Conservation (phyloP, 495 filamentous ascomycete genomes). For the Penicillium daleae region DNA sequence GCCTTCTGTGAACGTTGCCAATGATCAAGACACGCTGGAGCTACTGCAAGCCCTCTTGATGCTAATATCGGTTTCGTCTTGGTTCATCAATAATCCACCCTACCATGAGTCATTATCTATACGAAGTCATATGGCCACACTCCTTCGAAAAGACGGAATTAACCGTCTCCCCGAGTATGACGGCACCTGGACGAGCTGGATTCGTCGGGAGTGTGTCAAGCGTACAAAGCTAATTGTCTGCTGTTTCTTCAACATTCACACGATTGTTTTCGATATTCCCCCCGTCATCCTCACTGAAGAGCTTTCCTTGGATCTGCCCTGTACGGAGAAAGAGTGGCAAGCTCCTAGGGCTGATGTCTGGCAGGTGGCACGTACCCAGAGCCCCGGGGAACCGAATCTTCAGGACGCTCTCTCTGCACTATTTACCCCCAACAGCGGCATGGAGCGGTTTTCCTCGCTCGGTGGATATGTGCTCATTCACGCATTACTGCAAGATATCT, state of each 20-base stretch:
- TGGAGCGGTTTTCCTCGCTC: constrained; percentile 55
- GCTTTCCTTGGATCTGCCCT: constrained; percentile 62
- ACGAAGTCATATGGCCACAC: constrained; percentile 40
- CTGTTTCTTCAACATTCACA: constrained; percentile 55
- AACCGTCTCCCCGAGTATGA: constrained; percentile 40
- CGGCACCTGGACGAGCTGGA: constrained; percentile 54
- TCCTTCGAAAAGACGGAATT: constrained; percentile 38
- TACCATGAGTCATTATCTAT: constrained; percentile 40
- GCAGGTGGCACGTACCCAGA: constrained; percentile 34
- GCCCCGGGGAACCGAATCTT: constrained; percentile 36
- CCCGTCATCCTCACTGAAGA: constrained; percentile 64
- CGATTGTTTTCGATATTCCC: constrained; percentile 54
- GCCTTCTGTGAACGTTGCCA: constrained; percentile 19
- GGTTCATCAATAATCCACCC: constrained; percentile 44
- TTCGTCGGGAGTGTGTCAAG: constrained; percentile 44
- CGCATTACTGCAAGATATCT: constrained; percentile 71
- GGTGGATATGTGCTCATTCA: constrained; percentile 72
- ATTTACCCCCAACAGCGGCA: constrained; percentile 26
- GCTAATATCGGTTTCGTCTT: constrained; percentile 40
- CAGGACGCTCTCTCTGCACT: constrained; percentile 40
- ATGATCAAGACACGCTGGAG: constrained; percentile 37
- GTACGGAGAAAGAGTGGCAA: constrained; percentile 48
- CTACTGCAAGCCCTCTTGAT: constrained; percentile 39
- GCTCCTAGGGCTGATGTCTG: constrained; percentile 32
- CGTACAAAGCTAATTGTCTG: constrained; percentile 54